Percentiles rank a stretch among this genome's conserved stretches.
Conservation (phyloP, 108 stramenopile species). For the Skeletonema marinoi region DNA sequence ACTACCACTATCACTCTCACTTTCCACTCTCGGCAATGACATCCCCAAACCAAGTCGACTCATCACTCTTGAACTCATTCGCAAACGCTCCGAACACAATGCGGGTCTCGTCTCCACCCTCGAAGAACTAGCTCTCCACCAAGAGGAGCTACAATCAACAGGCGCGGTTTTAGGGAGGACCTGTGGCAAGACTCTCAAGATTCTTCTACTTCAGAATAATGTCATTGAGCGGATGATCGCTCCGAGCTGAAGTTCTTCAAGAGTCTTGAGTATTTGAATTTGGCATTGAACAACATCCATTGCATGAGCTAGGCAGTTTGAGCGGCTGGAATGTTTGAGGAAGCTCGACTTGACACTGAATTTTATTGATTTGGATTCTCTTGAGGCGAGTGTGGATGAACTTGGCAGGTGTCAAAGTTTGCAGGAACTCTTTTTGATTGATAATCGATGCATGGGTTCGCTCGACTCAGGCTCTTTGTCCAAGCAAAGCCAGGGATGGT, state of each 20-base stretch:
- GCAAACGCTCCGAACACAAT: conserved; percentile 82
- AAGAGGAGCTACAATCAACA: conserved; percentile 87
- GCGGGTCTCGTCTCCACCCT: conserved; percentile 78
- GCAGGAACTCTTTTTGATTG: conserved; percentile 81
- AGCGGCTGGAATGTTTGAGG: conserved; percentile 67
- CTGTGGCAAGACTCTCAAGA: conserved; percentile 84
- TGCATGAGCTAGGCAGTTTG: conserved; percentile 54
- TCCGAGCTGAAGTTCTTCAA: conserved; percentile 75
- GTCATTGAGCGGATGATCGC: conserved; percentile 69
- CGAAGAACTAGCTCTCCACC: conserved; percentile 90
- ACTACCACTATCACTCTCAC: no score
- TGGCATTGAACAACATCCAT: conserved; percentile 87
- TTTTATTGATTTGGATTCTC: conserved; percentile 77
- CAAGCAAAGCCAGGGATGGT: conserved; percentile 42
- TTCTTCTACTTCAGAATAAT: conserved; percentile 91
- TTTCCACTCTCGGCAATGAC: no score
- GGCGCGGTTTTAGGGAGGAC: conserved; percentile 67
- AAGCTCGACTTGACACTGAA: conserved; percentile 91
- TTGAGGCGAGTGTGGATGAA: conserved; percentile 66
- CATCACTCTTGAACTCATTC: conserved; percentile 69
- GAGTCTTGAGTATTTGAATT: conserved; percentile 86
- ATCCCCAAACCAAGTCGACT: not conserved
- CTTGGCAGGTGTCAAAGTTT: conserved; percentile 50
- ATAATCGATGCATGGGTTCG: conserved; percentile 78
- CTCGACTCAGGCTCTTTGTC: not conserved